Conservation (phyloP, 202 grass and related monocot genomes). For the Zizania palustris region DNA sequence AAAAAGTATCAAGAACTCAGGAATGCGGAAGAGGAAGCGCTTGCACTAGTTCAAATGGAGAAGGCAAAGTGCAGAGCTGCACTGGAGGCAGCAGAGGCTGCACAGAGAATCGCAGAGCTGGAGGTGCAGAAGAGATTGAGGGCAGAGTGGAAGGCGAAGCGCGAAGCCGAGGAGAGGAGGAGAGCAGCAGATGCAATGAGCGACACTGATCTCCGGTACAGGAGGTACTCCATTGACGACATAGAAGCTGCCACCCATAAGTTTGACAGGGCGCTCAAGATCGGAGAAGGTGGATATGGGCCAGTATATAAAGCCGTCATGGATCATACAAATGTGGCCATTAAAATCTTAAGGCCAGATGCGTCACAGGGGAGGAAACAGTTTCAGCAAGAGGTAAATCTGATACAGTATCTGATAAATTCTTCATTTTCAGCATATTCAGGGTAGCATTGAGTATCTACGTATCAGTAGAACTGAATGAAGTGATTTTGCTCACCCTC, state of each 20-base stretch:
- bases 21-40: constrained; percentile 77
- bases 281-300: constrained; percentile 96
- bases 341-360: constrained; percentile 88
- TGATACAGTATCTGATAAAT: background rate
- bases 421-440: constrained; percentile 5
- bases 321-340: constrained; percentile 88
- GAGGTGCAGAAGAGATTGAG: constrained; percentile 80
- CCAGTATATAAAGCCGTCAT: constrained; percentile 81
- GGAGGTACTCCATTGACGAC: constrained; percentile 93
- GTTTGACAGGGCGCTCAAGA: constrained; percentile 72
- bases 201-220: constrained; percentile 63
- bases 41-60: constrained; percentile 76
- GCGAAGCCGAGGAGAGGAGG: constrained; percentile 67
- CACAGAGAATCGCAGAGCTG: constrained; percentile 76
- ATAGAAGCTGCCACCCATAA: constrained; percentile 81
- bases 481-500: too few species aligned
- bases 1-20: constrained; percentile 64
- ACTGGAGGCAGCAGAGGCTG: constrained; percentile 84
- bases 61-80: constrained; percentile 91
- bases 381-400: constrained; percentile 94
- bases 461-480: constrained; percentile 5
- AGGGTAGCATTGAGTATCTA: background rate
- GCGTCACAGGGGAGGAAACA: constrained; percentile 89
- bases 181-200: constrained; percentile 58
- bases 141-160: constrained; percentile 75